These are phyloP conservation scores for Tylopilus vinaceipallidus DNA, from an alignment of 768 basidiomycete species.

Conservation along the genomic window DNA sequence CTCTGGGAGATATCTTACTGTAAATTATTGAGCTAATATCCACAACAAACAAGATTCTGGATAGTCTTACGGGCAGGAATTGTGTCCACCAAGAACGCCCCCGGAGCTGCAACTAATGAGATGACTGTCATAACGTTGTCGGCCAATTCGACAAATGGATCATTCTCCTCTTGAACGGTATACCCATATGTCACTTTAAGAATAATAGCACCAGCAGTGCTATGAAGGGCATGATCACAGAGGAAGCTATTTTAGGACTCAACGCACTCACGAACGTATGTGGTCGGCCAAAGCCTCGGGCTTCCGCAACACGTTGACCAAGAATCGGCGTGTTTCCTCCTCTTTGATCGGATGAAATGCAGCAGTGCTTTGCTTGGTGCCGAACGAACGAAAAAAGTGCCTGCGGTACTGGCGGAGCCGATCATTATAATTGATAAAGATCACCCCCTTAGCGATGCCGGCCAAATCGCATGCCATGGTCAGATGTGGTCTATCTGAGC, in stretches of 20 bases:
- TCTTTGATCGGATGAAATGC: conserved; percentile 19
- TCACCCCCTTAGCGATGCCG: conserved; percentile 10
- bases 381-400: conserved; percentile 3
- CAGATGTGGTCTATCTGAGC: conserved; percentile 34
- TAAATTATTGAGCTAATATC: background rate
- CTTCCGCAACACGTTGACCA: conserved; percentile 14
- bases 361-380: conserved; percentile 7
- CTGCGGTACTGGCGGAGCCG: conserved; percentile 17
- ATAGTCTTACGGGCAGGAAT: conserved; percentile 19
- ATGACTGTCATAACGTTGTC: conserved; percentile 22
- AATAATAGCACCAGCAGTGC: conserved; percentile 26
- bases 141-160: conserved; percentile 35
- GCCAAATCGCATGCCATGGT: conserved; percentile 21
- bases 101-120: background rate
- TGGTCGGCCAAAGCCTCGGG: conserved; percentile 19
- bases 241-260: background rate
- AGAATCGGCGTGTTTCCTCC: conserved; percentile 16
- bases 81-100: conserved; percentile 21
- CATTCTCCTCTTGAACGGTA: conserved; percentile 32
- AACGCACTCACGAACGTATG: conserved; percentile 19
- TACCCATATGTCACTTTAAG: conserved; percentile 43
- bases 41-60: too few species aligned
- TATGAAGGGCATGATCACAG: background rate
- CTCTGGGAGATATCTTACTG: conserved; percentile 32
- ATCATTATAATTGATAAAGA: conserved; percentile 10